Evolutionary conservation across 2,329 filamentous ascomycete genomes (phyloP).

Genomic region (Hypoxylon rubiginosum): DNA sequence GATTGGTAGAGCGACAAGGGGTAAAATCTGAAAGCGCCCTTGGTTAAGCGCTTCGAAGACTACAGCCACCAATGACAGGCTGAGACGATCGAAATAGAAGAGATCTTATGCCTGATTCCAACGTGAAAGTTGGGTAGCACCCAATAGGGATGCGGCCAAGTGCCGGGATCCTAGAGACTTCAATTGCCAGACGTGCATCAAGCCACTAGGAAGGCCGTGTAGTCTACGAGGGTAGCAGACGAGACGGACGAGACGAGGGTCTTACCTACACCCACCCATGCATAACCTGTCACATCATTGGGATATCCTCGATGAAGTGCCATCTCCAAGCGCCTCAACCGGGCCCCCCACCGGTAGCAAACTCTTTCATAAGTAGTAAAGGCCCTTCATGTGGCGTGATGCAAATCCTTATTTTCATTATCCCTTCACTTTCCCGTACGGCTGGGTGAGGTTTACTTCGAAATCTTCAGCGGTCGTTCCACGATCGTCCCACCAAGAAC

Average conservation of each 20-base stretch:
- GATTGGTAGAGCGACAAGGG: constrained; percentile 38
- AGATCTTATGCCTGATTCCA: constrained; percentile 42
- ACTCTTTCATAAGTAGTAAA: constrained; percentile 40
- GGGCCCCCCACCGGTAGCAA: constrained; percentile 23
- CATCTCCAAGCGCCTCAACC: constrained; percentile 31
- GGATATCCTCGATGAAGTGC: constrained; percentile 18
- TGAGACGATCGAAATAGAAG: constrained; percentile 40
- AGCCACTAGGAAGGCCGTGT: constrained; percentile 22
- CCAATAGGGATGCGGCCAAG: constrained; percentile 40
- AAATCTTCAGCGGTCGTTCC: constrained; percentile 36
- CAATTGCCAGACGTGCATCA: constrained; percentile 44
- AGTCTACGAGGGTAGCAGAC: constrained; percentile 30
- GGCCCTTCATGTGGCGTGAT: constrained; percentile 41
- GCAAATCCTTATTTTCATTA: constrained; percentile 38
- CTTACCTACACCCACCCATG: constrained; percentile 30
- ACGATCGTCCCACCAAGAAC: constrained; percentile 41
- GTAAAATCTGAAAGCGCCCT: constrained; percentile 38
- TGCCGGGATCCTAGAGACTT: constrained; percentile 32
- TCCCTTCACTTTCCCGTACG: constrained; percentile 29
- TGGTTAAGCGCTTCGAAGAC: constrained; percentile 46
- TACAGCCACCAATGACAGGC: constrained; percentile 41
- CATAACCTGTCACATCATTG: constrained; percentile 47
- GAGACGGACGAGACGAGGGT: constrained; percentile 22
- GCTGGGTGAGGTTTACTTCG: constrained; percentile 39
- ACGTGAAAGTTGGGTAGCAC: constrained; percentile 29